These are phyloP conservation scores for Chytriomyces hyalinus DNA, from an alignment of 192 early-diverging fungal genomes.

Conservation along the genomic window DNA sequence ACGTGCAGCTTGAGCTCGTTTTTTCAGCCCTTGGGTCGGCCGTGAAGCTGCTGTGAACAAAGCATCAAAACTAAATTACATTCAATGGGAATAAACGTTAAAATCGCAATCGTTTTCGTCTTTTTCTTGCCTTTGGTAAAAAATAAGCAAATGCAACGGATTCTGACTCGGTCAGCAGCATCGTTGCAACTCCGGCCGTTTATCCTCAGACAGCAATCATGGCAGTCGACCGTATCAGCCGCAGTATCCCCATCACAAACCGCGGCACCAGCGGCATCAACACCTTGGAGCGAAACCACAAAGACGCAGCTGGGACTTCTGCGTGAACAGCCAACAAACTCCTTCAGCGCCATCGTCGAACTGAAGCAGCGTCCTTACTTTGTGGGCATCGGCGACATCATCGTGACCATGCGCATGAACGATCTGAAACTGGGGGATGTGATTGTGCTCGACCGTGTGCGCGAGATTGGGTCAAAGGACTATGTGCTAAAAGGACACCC, in stretches of 20 bases:
- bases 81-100: too few species aligned
- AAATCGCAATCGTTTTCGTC: neutral
- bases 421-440: conserved; percentile 88
- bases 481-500: conserved; percentile 87
- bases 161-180: neutral
- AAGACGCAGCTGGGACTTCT: conserved; percentile 40
- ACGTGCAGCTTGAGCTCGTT: conserved; percentile 8
- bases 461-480: conserved; percentile 83
- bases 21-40: neutral
- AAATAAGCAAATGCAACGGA: neutral
- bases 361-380: conserved; percentile 87
- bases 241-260: neutral
- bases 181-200: too few species aligned
- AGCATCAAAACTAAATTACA: neutral
- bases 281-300: conserved; percentile 27
- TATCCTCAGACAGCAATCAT: neutral
- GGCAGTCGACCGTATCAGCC: neutral
- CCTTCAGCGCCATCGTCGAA: conserved; percentile 85
- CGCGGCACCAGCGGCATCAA: neutral
- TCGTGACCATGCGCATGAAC: conserved; percentile 81
- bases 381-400: conserved; percentile 85
- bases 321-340: conserved; percentile 26
- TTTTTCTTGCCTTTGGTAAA: neutral
- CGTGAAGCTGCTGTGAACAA: conserved; percentile 1
- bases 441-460: conserved; percentile 81